Base-by-base conservation (phyloP, 2,329 filamentous ascomycete genomes). In the Clonostachys sp. region DNA sequence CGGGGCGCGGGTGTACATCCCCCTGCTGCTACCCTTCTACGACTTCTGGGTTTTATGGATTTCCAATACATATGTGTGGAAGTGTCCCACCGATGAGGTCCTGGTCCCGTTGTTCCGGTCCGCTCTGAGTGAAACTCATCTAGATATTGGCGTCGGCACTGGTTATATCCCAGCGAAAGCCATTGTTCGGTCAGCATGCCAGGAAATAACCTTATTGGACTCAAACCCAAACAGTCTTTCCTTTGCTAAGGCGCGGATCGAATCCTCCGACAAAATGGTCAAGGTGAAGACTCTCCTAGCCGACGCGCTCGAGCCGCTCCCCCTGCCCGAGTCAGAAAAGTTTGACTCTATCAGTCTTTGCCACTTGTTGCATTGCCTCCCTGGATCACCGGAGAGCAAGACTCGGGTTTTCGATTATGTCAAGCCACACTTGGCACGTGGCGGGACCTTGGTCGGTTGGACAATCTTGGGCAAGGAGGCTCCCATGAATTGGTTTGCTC, bases 71-170 rank as follows among this genome's bases (percentile, higher is more conserved):
- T 63, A 55, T 51, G 54, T 65, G 38, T 72, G 68, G 70, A 46
- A 48, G 12, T 71, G 65, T 48, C 53, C 64, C 2, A 62, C 60
- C 9, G 45, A 45, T 1, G 44, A 47, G 6, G 44, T 64, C 12
- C 60, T 66, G 12, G 52, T 65, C 5, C 64, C 64, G 5, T 60
- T 68, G 36, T 70, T 67, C 55, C 49, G 49, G 42, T 54, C 61
- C 34, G 55, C 65, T 50, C 61, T 70, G 47, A 61, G 63, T 6
- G 43, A 51, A n/a, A 54, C 56, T 24, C 68, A 71, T 47, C 61
- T 71, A 17, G 67, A 71, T 52, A 56, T 66, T 20, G 68, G 68
- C 44, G 66, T 70, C n/a, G 68, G 62, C 2, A 65, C 64, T 4
- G 68, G 67, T 12, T 71, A 61, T 51, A 69, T 67, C 44, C 66